phyloP scores from a whole-genome alignment of 2,329 filamentous ascomycete genomes.

The Aspergillus pseudoterreus region DNA sequence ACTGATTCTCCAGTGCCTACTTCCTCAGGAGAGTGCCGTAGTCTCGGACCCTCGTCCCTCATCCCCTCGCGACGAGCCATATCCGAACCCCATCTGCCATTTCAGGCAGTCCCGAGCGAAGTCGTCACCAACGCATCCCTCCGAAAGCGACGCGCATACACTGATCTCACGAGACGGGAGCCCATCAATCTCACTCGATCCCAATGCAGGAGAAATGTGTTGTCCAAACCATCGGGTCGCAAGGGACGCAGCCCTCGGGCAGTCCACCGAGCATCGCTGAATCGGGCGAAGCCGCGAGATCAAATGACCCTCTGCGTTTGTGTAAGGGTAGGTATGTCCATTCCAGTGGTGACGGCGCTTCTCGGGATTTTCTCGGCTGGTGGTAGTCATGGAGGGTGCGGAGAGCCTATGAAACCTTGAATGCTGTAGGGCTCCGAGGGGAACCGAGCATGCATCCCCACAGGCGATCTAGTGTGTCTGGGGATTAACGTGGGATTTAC shows the following conservation, averaged over 20 bases:
- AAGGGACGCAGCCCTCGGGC: not conserved
- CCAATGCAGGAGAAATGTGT: not conserved
- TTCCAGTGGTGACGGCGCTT: not conserved
- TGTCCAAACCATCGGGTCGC: no score
- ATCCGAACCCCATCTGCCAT: no score
- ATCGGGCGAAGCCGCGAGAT: not conserved
- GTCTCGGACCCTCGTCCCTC: no score
- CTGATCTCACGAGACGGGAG: no score
- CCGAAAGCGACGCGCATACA: no score
- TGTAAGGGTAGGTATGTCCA: no score
- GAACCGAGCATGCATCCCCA: not conserved
- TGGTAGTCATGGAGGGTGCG: not conserved
- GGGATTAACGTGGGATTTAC: not conserved
- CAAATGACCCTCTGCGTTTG: not conserved
- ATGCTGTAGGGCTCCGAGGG: not conserved
- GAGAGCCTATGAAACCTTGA: not conserved
- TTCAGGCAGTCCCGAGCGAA: no score
- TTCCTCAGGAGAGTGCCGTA: no score
- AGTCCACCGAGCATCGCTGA: not conserved
- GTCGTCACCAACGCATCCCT: no score
- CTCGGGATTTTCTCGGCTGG: not conserved
- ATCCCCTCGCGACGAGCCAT: no score
- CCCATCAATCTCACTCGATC: not conserved
- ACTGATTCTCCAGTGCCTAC: no score
- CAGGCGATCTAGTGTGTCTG: not conserved